Conservation (phyloP, 495 filamentous ascomycete genomes). For the Penicillium angulare region DNA sequence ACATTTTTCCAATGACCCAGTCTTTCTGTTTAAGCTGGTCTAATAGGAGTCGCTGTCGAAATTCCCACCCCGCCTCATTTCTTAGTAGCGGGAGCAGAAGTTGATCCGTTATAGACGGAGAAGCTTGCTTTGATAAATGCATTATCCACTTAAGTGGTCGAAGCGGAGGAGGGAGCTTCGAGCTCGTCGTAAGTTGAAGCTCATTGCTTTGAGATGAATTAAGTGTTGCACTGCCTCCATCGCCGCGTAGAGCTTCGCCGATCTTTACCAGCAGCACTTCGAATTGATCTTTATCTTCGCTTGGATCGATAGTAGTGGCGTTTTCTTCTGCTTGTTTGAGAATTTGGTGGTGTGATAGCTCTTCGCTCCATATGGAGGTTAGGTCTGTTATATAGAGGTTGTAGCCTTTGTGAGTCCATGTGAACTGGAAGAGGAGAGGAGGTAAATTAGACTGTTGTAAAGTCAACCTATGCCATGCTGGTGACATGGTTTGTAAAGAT, state of each 20-base stretch:
- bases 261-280: slow-evolving; percentile 71
- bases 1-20: slow-evolving; percentile 66
- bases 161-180: slow-evolving; percentile 64
- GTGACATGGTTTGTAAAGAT: slow-evolving; percentile 38
- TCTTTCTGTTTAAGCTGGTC: slow-evolving; percentile 72
- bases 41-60: slow-evolving; percentile 55
- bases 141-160: slow-evolving; percentile 70
- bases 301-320: slow-evolving; percentile 81
- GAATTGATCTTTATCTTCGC: slow-evolving; percentile 70
- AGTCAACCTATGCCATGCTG: slow-evolving; percentile 37
- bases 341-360: slow-evolving; percentile 60
- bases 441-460: slow-evolving; percentile 28
- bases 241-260: slow-evolving; percentile 55
- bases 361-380: slow-evolving; percentile 79
- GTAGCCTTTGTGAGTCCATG: slow-evolving; percentile 58
- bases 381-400: slow-evolving; percentile 79
- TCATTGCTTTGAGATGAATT: slow-evolving; percentile 21
- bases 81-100: slow-evolving; percentile 70
- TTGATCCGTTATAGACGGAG: slow-evolving; percentile 53
- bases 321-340: slow-evolving; percentile 61
- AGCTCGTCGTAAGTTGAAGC: slow-evolving; percentile 58
- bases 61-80: slow-evolving; percentile 50
- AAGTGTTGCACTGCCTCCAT: slow-evolving; percentile 34
- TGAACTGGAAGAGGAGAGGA: slow-evolving; percentile 55
- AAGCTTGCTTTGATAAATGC: slow-evolving; percentile 51